Evolutionary conservation across 2,329 filamentous ascomycete species (phyloP).

Genomic region (Xylaria polymorpha): DNA sequence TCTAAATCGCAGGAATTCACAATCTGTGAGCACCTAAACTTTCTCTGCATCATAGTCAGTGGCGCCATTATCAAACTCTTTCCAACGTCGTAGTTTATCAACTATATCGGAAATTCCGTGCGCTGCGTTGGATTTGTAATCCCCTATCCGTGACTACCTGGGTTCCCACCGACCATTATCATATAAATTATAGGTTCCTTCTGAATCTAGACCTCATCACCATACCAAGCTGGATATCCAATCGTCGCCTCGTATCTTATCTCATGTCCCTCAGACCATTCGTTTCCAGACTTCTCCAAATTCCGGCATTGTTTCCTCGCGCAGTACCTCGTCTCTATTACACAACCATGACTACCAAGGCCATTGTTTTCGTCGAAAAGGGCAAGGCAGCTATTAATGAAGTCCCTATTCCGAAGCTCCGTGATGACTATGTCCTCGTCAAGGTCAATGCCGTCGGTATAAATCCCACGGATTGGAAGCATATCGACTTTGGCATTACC

Average conservation of each 20-base stretch:
- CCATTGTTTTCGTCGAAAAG: constrained; percentile 36
- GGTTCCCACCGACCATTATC: neutral
- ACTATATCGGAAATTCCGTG: neutral
- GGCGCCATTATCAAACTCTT: neutral
- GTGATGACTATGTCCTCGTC: constrained; percentile 48
- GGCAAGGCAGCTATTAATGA: constrained; percentile 40
- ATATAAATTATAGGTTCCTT: neutral
- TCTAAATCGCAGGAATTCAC: neutral
- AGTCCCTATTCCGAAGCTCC: constrained; percentile 37
- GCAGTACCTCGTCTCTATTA: neutral
- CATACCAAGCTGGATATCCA: neutral
- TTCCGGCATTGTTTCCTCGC: neutral
- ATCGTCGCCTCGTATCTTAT: neutral
- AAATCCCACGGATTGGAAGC: constrained; percentile 52
- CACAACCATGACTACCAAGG: constrained; percentile 32
- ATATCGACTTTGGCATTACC: constrained; percentile 37
- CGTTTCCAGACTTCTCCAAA: neutral
- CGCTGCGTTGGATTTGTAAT: neutral
- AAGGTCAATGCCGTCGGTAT: constrained; percentile 50
- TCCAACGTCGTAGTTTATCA: neutral
- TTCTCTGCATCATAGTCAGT: neutral
- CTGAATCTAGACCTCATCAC: too few relatives aligned
- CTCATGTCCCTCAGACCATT: neutral
- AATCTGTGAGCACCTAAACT: neutral
- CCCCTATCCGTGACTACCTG: neutral